Base-by-base conservation (phyloP, 441 rosid species). In the Erodium trifolium region DNA sequence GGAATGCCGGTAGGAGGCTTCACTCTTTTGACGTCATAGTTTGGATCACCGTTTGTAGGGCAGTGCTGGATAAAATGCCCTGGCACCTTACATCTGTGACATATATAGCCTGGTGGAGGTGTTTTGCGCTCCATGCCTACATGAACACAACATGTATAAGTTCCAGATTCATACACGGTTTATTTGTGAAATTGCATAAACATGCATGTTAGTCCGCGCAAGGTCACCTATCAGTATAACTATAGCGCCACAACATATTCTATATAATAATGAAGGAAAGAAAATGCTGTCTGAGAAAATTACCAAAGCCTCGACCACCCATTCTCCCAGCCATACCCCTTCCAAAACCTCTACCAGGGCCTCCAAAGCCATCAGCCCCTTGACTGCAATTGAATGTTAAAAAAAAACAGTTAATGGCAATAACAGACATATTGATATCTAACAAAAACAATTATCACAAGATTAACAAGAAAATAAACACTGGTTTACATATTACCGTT, bases 21-120 rank as follows among this genome's bases (percentile, higher is more conserved):
- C 70, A 88, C 91, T 80, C 98, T 87, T 79, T 84, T 95, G 67
- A 95, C 82, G 78, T 95, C 97, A 72, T 77, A 95, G 75, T 63
- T 87, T 35, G 99, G 99, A 79, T 94, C 98, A 60, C 99, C 99
- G 78, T 94, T 92, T 59, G 98, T 94, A 67, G 98, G 98, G 66
- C 98, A 95, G 75, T 95, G 99, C 82, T 95, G 99, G 77, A 95
- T 92, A 77, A 87, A 92, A 82, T 95, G 99, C 18, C 99, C 99
- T 92, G 97, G 90, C 68, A 86, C 85, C 78, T 85, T 95, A 78
- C 99, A 95, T 66, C 99, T 92, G 76, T 92, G 98, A 76, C 99
- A 95, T 31, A 90, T 76, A 81, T 90, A 95, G 74, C 99, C 99
- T 55, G 82, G 93, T 39, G 99, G 99, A 70, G 98, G 98, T 8